phyloP scores from a whole-genome alignment of 805 yeast genomes.

The Lipomyces kockii region DNA sequence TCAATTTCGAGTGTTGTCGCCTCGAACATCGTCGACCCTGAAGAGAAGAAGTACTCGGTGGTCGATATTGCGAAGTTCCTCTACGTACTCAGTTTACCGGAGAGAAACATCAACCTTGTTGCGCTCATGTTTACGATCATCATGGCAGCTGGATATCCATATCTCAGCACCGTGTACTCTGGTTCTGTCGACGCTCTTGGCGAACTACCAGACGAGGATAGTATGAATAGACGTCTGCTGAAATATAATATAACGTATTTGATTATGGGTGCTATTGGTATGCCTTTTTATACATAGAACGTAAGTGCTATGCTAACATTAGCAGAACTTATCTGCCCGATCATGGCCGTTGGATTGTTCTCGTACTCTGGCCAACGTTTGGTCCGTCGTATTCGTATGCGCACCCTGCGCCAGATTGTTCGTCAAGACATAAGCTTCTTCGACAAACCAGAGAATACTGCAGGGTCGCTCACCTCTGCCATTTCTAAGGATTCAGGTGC shows the following conservation, averaged over 20 bases:
- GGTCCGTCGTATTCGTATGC: constrained; percentile 38
- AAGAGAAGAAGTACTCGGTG: constrained; percentile 16
- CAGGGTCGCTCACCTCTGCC: constrained; percentile 40
- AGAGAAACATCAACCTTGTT: constrained; percentile 15
- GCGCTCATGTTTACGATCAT: constrained; percentile 28
- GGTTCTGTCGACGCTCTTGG: constrained; percentile 20
- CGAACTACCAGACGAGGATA: constrained; percentile 17
- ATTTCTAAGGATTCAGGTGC: constrained; percentile 40
- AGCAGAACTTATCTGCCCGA: constrained; percentile 22
- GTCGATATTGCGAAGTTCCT: constrained; percentile 16
- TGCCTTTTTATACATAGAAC: constrained; percentile 44
- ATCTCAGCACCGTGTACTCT: constrained; percentile 20
- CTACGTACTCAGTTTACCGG: constrained; percentile 18
- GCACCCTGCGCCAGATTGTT: constrained; percentile 37
- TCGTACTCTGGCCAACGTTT: constrained; percentile 36
- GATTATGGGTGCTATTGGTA: constrained; percentile 37
- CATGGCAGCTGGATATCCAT: constrained; percentile 36
- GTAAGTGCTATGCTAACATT: constrained; percentile 33
- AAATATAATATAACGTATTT: constrained; percentile 49
- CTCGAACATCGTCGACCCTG: neutral
- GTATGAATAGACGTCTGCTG: constrained; percentile 46
- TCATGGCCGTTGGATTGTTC: constrained; percentile 24
- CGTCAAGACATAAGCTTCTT: constrained; percentile 43
- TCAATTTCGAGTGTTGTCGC: constrained; percentile 27
- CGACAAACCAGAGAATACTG: constrained; percentile 38